Percentiles rank a stretch among this genome's conserved stretches.
Conservation (phyloP, 1,139 yeast species). For the Debaryomycetaceae sp. region DNA sequence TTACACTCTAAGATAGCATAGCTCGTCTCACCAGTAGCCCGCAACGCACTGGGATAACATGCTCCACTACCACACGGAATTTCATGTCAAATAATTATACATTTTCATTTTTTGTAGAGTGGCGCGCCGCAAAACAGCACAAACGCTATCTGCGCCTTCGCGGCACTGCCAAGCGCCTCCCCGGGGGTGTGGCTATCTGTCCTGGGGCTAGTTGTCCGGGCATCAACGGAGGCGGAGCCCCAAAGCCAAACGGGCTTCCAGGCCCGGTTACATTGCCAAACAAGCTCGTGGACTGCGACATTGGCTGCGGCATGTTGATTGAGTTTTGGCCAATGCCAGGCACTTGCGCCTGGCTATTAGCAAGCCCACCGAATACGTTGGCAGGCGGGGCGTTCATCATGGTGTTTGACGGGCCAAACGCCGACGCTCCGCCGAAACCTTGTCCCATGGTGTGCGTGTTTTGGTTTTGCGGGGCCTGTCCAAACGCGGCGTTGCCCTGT, state of each 20-base stretch:
- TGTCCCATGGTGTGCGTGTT: too few relatives aligned
- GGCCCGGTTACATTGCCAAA: neutral
- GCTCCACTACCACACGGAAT: too few relatives aligned
- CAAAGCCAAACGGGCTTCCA: neutral
- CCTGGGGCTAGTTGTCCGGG: neutral
- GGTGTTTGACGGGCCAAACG: too few relatives aligned
- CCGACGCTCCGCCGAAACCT: too few relatives aligned
- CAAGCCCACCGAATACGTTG: conserved; percentile 3
- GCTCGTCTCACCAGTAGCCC: too few relatives aligned
- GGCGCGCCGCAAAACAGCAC: too few relatives aligned
- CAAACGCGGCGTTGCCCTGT: too few relatives aligned
- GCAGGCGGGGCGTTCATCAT: conserved; percentile 3
- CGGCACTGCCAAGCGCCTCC: neutral
- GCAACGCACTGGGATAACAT: too few relatives aligned
- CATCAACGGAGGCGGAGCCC: neutral
- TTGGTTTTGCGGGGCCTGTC: too few relatives aligned
- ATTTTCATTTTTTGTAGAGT: too few relatives aligned
- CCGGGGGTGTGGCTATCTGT: neutral
- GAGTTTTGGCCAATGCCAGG: conserved; percentile 3
- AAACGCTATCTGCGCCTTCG: neutral
- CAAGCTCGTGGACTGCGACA: conserved; percentile 2
- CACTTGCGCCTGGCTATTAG: conserved; percentile 1
- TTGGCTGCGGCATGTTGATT: neutral
- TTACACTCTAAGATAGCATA: too few relatives aligned
- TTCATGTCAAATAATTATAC: too few relatives aligned